Evolutionary conservation across 1,284 basidiomycete species (phyloP).

Genomic region (Tranzscheliella williamsii): DNA sequence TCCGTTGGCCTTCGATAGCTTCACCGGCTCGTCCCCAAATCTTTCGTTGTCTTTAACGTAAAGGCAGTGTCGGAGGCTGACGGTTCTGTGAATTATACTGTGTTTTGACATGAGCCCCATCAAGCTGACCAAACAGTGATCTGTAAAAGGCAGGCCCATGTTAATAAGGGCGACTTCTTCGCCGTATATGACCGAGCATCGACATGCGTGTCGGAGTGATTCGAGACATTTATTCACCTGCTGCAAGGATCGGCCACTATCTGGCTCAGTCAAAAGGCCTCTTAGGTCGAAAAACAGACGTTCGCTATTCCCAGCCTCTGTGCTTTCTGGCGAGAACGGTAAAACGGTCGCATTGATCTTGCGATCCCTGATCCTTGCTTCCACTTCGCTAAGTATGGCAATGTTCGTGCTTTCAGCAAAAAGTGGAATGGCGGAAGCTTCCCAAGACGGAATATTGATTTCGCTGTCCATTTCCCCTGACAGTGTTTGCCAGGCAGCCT

Average conservation of each 20-base stretch:
- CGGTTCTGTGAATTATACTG: background rate
- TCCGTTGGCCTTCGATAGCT: slow-evolving; percentile 26
- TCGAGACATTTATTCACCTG: slow-evolving; percentile 6
- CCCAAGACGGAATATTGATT: too few relatives aligned
- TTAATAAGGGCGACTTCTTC: slow-evolving; percentile 5
- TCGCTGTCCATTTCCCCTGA: too few relatives aligned
- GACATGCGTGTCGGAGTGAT: background rate
- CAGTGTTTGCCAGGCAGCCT: too few relatives aligned
- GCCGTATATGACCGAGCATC: slow-evolving; percentile 7
- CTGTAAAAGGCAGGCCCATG: slow-evolving; percentile 7
- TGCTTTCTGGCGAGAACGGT: background rate
- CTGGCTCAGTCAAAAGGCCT: background rate
- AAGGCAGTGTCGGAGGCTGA: slow-evolving; percentile 18
- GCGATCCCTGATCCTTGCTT: background rate
- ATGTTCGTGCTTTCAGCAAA: too few relatives aligned
- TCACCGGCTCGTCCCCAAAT: slow-evolving; percentile 25
- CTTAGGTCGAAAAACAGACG: slow-evolving; percentile 1
- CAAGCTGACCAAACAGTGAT: slow-evolving; percentile 2
- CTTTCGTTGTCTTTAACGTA: slow-evolving; percentile 16
- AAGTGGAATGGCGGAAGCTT: too few relatives aligned
- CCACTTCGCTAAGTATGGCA: background rate
- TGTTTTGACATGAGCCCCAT: background rate
- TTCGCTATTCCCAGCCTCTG: too few relatives aligned
- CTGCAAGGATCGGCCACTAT: slow-evolving; percentile 8
- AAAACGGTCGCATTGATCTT: background rate